A percentile compares a stretch with the other conserved stretches of the same genome.
phyloP scores from a whole-genome alignment of 116 monocot species.

The Zostera marina region DNA sequence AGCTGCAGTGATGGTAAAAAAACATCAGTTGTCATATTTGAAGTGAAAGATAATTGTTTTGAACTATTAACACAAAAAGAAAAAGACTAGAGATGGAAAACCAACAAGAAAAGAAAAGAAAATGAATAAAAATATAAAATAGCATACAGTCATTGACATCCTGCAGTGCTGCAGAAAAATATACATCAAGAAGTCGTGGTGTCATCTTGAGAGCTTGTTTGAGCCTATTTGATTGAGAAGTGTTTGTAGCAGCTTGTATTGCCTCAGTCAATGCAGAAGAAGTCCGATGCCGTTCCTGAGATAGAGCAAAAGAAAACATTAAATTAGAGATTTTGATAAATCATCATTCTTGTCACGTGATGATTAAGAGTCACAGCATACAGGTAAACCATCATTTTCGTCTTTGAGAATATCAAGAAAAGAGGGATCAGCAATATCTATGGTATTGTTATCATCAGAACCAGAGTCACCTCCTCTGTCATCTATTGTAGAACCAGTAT shows the following conservation, averaged over 20 bases:
- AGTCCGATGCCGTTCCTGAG: conserved; percentile 73
- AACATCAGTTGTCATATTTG: too few relatives aligned
- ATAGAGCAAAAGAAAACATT: background rate
- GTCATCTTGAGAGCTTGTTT: conserved; percentile 65
- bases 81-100: conserved; percentile 2
- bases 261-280: conserved; percentile 56
- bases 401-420: conserved; percentile 98
- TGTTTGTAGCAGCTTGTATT: conserved; percentile 46
- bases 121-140: conserved; percentile 1
- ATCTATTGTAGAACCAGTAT: conserved; percentile 83
- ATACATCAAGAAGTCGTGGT: conserved; percentile 59
- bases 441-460: conserved; percentile 58
- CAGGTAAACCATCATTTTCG: conserved; percentile 94
- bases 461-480: conserved; percentile 58
- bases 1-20: conserved; percentile 30
- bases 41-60: too few relatives aligned
- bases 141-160: conserved; percentile 81
- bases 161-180: conserved; percentile 56
- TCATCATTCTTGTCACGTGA: background rate
- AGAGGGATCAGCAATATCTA: conserved; percentile 67
- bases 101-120: background rate
- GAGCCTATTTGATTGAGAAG: conserved; percentile 51
- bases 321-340: background rate
- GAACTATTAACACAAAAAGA: background rate
- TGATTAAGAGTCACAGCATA: conserved; percentile 20